A percentile compares a stretch with the other conserved stretches of the same genome.
Evolutionary conservation across 208 protist genomes (phyloP).

Genomic region (Crithidia expoeki): DNA sequence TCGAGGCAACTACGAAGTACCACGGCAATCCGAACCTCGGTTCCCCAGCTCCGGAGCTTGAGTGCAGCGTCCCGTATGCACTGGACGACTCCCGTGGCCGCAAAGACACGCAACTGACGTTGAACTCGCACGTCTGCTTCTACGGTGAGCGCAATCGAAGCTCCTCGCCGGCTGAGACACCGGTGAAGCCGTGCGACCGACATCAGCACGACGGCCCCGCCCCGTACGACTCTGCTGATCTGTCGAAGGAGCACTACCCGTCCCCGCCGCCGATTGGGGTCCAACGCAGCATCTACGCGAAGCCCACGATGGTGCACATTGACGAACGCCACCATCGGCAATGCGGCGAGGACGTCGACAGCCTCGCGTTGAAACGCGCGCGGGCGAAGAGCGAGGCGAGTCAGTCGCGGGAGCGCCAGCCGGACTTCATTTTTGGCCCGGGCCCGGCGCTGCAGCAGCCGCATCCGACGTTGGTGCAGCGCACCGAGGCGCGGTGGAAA

Average conservation of each 20-base stretch:
- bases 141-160: slow-evolving; percentile 43
- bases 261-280: slow-evolving; percentile 69
- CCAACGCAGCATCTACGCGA: slow-evolving; percentile 33
- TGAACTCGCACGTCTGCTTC: slow-evolving; percentile 33
- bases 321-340: slow-evolving; percentile 21
- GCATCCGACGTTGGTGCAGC: slow-evolving; percentile 37
- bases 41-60: slow-evolving; percentile 30
- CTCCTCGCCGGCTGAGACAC: slow-evolving; percentile 24
- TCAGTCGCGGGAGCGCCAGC: slow-evolving; percentile 29
- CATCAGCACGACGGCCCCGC: slow-evolving; percentile 34
- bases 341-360: slow-evolving; percentile 47
- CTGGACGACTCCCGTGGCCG: slow-evolving; percentile 47
- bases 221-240: slow-evolving; percentile 47
- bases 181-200: slow-evolving; percentile 29
- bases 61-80: slow-evolving; percentile 60
- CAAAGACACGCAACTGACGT: slow-evolving; percentile 36
- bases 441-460: slow-evolving; percentile 20
- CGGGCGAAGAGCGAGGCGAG: slow-evolving; percentile 37
- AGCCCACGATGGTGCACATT: slow-evolving; percentile 40
- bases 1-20: slow-evolving; percentile 35
- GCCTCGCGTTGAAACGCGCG: slow-evolving; percentile 51
- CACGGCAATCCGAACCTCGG: slow-evolving; percentile 41
- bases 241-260: slow-evolving; percentile 61
- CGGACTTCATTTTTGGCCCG: slow-evolving; percentile 57
- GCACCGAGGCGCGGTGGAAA: slow-evolving; percentile 59